Conservation (phyloP, 441 rosid species). For the Capsella rubella region DNA sequence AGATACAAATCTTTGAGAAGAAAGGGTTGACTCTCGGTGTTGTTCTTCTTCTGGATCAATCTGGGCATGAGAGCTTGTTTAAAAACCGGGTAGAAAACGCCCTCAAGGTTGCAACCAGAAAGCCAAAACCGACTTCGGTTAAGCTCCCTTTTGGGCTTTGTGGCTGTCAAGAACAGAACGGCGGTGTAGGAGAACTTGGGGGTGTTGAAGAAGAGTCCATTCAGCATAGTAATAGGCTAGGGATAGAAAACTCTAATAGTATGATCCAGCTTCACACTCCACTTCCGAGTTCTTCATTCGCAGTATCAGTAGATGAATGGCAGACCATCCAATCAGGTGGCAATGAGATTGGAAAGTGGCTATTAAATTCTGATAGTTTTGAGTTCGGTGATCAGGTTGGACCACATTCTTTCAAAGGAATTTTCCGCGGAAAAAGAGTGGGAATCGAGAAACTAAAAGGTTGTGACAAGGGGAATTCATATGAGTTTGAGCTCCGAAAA, state of each 20-base stretch:
- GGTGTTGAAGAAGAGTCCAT: slow-evolving; percentile 74
- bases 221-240: slow-evolving; percentile 59
- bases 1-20: slow-evolving; percentile 91
- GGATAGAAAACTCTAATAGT: slow-evolving; percentile 48
- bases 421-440: slow-evolving; percentile 74
- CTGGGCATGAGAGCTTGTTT: slow-evolving; percentile 66
- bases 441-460: slow-evolving; percentile 95
- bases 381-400: slow-evolving; percentile 83
- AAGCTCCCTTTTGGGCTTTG: slow-evolving; percentile 95
- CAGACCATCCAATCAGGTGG: slow-evolving; percentile 81
- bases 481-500: slow-evolving; percentile 80
- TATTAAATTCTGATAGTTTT: slow-evolving; percentile 72
- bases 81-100: slow-evolving; percentile 74
- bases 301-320: slow-evolving; percentile 86
- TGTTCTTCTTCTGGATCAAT: slow-evolving; percentile 66
- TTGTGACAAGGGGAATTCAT: slow-evolving; percentile 89
- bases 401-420: slow-evolving; percentile 70
- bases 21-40: slow-evolving; percentile 87
- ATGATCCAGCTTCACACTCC: slow-evolving; percentile 77
- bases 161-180: slow-evolving; percentile 91
- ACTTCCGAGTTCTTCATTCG: slow-evolving; percentile 70
- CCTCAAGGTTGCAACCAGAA: slow-evolving; percentile 69
- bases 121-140: slow-evolving; percentile 64
- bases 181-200: slow-evolving; percentile 62
- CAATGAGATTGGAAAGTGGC: slow-evolving; percentile 77